Evolutionary conservation across 164 flowering plant genomes (phyloP), one percentile per base, ranked within the genome.

Genomic region (Nymphaea colorata): DNA sequence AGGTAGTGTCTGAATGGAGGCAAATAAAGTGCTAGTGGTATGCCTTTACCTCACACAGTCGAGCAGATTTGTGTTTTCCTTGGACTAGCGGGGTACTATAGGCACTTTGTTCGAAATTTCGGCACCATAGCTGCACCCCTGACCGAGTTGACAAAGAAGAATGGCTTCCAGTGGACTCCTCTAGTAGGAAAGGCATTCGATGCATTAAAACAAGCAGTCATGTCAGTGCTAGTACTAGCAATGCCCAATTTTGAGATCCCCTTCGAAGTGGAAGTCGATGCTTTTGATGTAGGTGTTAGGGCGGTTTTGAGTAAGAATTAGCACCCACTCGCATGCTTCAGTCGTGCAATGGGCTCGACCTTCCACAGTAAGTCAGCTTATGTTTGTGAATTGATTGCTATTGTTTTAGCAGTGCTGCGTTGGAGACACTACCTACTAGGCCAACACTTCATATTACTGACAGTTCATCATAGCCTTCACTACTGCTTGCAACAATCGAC

Each of bases 401-500:
- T 66, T 3, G 41, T 66, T n/a, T 3, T 59, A 2, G 66, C 17
- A 5, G 36, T 66, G 3, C 64, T 36, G 18, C 64, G 45, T 42
- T 61, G 73, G 65, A 10, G 61, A 2, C 73, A 47, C 41, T 71
- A 66, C 41, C 25, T 66, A 12, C 12, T 71, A 2, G 68, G 68
- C 2, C 4, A 55, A 4, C 12, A n/a, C 4, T 70, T 63, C 41
- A 10, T 70, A 10, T 4, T 66, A 10, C 6, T 6, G 16, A 67
- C 42, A 4, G 61, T 18, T 42, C 69, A 59, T 3, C 6, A 41
- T n/a, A 66, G 73, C 18, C 71, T 69, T 15, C 17, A 45, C 5
- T 47, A 25, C 41, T 63, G 62, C 4, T 14, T 10, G 44, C 60
- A 69, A 3, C 71, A 69, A 15, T 4, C 45, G 41, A 41, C 18